Base-by-base conservation (phyloP, 2,329 filamentous ascomycete species). In the Fusarium albidum region DNA sequence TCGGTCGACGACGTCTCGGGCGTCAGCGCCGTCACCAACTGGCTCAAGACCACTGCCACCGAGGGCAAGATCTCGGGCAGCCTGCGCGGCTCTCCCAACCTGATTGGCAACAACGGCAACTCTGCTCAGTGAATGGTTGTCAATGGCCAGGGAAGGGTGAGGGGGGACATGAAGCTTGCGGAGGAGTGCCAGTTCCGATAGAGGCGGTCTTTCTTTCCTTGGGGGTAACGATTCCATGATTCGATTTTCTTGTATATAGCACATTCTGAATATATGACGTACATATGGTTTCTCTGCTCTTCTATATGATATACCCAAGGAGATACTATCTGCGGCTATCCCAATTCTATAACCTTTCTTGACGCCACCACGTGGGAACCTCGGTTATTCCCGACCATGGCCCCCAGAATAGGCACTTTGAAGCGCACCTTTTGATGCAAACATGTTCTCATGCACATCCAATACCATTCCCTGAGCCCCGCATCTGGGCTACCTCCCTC, bases 51-150 rank as follows among this genome's bases (percentile, higher is more conserved):
- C 14, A 72, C 79, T 32, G 70, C 73, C 31, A 76, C 73, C 49
- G 73, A 75, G 61, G 72, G 71, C 57, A 71, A 71, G 55, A 72
- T 80, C 57, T 70, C 71, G n/a, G 72, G 73, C 49, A 65, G 34
- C 41, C 62, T 79, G 9, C 68, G 64, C 41, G 68, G 73, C 58
- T 79, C 77, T 42, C 71, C 72, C 59, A 83, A 83, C 73, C 67
- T 73, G 55, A 71, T 82, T 55, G 77, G 71, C 32, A 82, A 81
- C 73, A 83, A 84, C 69, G 77, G 77, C 41, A 70, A 67, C 48
- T 46, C 52, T n/a, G 37, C 46, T n/a, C 66, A 71, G 66, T 65
- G 68, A 61, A 29, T 18, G 18, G 31, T 26, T n/a, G n/a, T n/a
- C n/a, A n/a, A n/a, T n/a, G n/a, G n/a, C n/a, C n/a, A n/a, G n/a